Percentiles rank a stretch among this genome's conserved stretches.
Evolutionary conservation across 2,329 filamentous ascomycete species (phyloP).

Genomic region (Mollisia scopiformis): DNA sequence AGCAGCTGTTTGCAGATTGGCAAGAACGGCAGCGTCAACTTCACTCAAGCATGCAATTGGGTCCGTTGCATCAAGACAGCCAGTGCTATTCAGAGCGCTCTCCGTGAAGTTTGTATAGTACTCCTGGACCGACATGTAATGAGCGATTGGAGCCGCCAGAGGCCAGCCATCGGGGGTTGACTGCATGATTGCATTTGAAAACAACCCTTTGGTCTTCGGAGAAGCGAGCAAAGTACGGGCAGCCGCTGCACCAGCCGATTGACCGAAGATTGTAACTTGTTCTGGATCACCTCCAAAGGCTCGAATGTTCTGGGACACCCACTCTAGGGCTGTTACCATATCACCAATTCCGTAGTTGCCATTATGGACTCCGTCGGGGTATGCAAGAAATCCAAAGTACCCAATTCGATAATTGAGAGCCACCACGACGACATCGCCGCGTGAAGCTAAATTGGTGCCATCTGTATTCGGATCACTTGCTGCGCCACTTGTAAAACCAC

Average conservation of each 20-base stretch:
- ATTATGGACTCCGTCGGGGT: conserved; percentile 45
- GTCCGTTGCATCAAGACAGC: conserved; percentile 14
- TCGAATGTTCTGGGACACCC: conserved; percentile 34
- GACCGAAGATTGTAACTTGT: conserved; percentile 40
- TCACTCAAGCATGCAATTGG: conserved; percentile 12
- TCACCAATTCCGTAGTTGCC: conserved; percentile 47
- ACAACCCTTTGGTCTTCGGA: conserved; percentile 14
- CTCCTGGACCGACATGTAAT: conserved; percentile 8
- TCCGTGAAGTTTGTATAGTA: conserved; percentile 1
- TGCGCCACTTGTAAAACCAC: conserved; percentile 35
- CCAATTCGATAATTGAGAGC: conserved; percentile 48
- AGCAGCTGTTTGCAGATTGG: conserved; percentile 2
- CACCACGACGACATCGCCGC: conserved; percentile 19
- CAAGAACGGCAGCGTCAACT: conserved; percentile 8
- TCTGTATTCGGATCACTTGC: conserved; percentile 3
- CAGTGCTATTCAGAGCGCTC: conserved; percentile 6
- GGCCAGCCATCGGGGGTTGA: conserved; percentile 1
- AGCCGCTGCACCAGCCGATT: conserved; percentile 45
- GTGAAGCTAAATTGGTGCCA: conserved; percentile 11
- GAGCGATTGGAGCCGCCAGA: conserved; percentile 1
- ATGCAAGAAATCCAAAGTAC: conserved; percentile 46
- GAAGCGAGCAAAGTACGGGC: conserved; percentile 12
- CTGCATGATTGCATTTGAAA: conserved; percentile 14
- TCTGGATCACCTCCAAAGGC: conserved; percentile 37
- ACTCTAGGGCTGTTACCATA: conserved; percentile 34